Percentiles rank a stretch among this genome's conserved stretches.
phyloP scores from a whole-genome alignment of 106 monocot species.

The Apostasia shenzhenica region DNA sequence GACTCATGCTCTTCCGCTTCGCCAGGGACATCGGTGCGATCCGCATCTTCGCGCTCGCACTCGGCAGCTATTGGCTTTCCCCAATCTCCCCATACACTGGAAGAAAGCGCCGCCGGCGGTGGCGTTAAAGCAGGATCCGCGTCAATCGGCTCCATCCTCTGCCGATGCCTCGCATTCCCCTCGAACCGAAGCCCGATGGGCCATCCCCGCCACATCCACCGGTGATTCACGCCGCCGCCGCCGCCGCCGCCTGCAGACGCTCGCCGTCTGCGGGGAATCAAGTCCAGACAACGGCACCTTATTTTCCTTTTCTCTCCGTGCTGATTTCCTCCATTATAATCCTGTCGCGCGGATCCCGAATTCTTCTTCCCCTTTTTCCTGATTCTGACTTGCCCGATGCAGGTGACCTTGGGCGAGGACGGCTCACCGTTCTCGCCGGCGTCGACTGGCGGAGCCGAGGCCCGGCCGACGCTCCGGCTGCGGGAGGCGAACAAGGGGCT shows the following conservation, averaged over 20 bases:
- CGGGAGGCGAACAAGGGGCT: slow-evolving; percentile 43
- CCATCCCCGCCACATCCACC: slow-evolving; percentile 1
- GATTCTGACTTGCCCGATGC: slow-evolving; percentile 89
- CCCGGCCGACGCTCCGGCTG: slow-evolving; percentile 4
- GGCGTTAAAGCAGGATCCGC: neutral
- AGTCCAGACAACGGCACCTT: neutral
- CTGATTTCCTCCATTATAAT: neutral
- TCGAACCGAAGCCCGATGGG: slow-evolving; percentile 10
- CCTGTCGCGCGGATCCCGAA: neutral
- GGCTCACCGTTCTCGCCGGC: slow-evolving; percentile 38
- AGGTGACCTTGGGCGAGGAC: slow-evolving; percentile 86
- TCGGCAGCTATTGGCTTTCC: neutral
- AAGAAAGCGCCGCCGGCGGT: neutral
- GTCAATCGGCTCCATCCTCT: neutral
- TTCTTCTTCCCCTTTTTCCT: slow-evolving; percentile 22
- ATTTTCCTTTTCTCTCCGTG: neutral
- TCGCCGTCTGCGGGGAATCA: neutral
- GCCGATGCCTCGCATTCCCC: neutral
- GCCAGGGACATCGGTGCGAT: neutral
- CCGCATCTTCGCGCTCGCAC: neutral
- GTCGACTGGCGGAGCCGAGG: neutral
- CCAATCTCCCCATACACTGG: neutral
- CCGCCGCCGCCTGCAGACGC: slow-evolving; percentile 1
- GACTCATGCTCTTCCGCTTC: slow-evolving; percentile 10
- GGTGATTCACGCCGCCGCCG: neutral